Evolutionary conservation across 2,329 filamentous ascomycete species (phyloP).

Genomic region (Coleophoma cylindrospora): DNA sequence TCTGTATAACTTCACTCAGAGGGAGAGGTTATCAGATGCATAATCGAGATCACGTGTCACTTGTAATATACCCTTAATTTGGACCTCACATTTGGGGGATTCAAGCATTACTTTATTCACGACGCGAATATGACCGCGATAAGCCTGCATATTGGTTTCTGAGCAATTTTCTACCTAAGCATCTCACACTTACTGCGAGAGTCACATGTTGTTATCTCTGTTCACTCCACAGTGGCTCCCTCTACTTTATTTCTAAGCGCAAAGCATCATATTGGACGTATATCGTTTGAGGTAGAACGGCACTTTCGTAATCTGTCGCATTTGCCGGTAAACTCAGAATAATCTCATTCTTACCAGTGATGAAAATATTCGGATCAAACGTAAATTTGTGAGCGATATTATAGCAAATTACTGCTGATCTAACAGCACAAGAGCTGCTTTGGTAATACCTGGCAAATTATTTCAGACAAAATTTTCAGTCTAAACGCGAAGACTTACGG

Average conservation of each 20-base stretch:
- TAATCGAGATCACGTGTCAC: no score
- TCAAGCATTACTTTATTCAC: no score
- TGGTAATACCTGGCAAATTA: slow-evolving; percentile 39
- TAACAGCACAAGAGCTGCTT: slow-evolving; percentile 54
- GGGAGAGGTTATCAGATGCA: no score
- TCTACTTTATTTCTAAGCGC: slow-evolving; percentile 46
- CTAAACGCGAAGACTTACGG: slow-evolving; percentile 33
- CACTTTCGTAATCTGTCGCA: slow-evolving; percentile 53
- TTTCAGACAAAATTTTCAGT: slow-evolving; percentile 6
- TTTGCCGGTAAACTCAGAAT: slow-evolving; percentile 54
- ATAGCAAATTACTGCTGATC: slow-evolving; percentile 57
- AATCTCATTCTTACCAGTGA: slow-evolving; percentile 48
- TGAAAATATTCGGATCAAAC: slow-evolving; percentile 43
- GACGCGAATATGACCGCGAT: no score
- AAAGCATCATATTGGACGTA: slow-evolving; percentile 65
- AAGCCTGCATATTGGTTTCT: no score
- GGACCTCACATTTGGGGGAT: no score
- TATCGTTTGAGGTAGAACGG: slow-evolving; percentile 45
- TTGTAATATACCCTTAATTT: no score
- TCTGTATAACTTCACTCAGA: no score
- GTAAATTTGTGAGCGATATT: slow-evolving; percentile 54
- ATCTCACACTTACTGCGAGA: no score
- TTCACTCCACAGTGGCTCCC: no score
- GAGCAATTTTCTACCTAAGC: no score
- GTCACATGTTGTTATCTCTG: no score